phyloP scores from a whole-genome alignment of 1,139 yeast species.

The Yarrowia galli region DNA sequence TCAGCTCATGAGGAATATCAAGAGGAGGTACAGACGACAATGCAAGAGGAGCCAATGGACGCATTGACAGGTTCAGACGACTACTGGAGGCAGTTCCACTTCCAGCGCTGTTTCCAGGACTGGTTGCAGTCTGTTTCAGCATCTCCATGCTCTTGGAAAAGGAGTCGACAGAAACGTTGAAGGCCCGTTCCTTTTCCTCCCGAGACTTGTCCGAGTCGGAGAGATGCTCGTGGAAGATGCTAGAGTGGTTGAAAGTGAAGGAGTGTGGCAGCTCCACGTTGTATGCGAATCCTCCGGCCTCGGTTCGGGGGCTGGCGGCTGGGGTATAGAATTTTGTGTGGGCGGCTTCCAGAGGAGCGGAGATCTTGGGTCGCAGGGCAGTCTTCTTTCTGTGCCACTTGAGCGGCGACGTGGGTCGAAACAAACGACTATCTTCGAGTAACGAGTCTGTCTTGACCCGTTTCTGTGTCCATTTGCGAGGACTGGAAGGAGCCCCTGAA shows the following conservation, averaged over 20 bases:
- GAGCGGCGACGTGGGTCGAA: conserved; percentile 31
- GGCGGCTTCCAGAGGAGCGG: conserved; percentile 10
- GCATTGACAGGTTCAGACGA: conserved; percentile 15
- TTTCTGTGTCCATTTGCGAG: conserved; percentile 21
- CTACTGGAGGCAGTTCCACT: neutral
- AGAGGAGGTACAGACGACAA: conserved; percentile 20
- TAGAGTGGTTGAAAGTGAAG: conserved; percentile 31
- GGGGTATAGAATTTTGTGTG: conserved; percentile 17
- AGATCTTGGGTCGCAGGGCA: conserved; percentile 3
- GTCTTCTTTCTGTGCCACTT: conserved; percentile 33
- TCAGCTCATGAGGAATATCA: conserved; percentile 21
- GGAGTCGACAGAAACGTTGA: conserved; percentile 20
- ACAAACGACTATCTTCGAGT: conserved; percentile 20
- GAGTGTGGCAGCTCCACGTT: conserved; percentile 7
- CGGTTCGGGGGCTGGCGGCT: neutral
- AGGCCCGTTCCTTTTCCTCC: conserved; percentile 1
- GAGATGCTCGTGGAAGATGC: conserved; percentile 31
- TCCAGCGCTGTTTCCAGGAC: no score
- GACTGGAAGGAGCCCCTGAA: conserved; percentile 24
- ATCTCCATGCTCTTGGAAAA: conserved; percentile 16
- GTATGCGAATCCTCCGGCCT: conserved; percentile 7
- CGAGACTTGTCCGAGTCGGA: conserved; percentile 26
- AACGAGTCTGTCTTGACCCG: conserved; percentile 29
- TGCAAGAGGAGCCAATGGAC: conserved; percentile 20
- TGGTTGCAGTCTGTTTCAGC: conserved; percentile 4